Conservation (phyloP, 345 rosid genomes). For the Geranium rotundifolium region DNA sequence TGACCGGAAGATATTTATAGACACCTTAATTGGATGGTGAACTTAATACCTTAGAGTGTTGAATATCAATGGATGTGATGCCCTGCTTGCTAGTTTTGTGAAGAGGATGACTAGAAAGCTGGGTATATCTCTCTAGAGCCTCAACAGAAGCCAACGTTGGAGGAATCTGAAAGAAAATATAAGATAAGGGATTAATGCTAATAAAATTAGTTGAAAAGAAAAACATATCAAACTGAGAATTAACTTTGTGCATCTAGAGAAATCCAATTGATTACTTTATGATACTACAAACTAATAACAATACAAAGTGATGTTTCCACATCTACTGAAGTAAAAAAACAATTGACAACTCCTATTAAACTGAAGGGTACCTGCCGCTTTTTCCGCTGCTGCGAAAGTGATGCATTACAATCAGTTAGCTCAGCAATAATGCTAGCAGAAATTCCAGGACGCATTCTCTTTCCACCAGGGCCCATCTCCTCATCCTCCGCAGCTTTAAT, state of each 20-base stretch:
- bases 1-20: not conserved
- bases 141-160: slow-evolving; percentile 55
- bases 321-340: not conserved
- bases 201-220: not conserved
- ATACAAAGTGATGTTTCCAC: not conserved
- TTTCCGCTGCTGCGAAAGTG: slow-evolving; percentile 87
- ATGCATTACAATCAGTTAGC: slow-evolving; percentile 74
- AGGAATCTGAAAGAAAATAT: slow-evolving; percentile 40
- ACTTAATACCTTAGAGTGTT: slow-evolving; percentile 50
- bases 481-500: slow-evolving; percentile 37
- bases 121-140: slow-evolving; percentile 74
- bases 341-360: not conserved
- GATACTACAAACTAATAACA: not conserved
- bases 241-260: not conserved
- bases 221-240: not conserved
- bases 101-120: slow-evolving; percentile 91
- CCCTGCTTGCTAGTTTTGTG: slow-evolving; percentile 84
- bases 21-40: not conserved
- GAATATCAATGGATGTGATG: slow-evolving; percentile 61
- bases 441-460: slow-evolving; percentile 62
- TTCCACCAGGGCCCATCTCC: slow-evolving; percentile 36
- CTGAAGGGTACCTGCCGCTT: slow-evolving; percentile 46
- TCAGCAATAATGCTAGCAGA: slow-evolving; percentile 51
- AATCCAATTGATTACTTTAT: not conserved
- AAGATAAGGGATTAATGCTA: not conserved